Evolutionary conservation across 805 yeast species (phyloP).

Genomic region (Candida glaebosa): DNA sequence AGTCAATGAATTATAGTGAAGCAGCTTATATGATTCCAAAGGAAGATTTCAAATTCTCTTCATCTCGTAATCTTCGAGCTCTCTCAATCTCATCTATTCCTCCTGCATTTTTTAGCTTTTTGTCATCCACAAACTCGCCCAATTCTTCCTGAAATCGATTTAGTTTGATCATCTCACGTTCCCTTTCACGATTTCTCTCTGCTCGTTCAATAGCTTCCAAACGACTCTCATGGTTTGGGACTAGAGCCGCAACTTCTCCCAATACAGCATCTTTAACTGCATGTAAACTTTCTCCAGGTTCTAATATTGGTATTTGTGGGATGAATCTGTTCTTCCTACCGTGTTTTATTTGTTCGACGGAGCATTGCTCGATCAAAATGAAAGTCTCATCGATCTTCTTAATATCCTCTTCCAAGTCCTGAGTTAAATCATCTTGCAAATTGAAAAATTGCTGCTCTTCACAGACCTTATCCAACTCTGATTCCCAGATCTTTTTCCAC

Average conservation of each 20-base stretch:
- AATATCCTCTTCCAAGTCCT: constrained; percentile 77
- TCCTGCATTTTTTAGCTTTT: constrained; percentile 75
- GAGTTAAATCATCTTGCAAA: constrained; percentile 80
- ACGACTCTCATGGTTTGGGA: constrained; percentile 81
- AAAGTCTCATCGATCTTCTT: constrained; percentile 79
- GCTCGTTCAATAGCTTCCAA: constrained; percentile 88
- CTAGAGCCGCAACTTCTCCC: constrained; percentile 71
- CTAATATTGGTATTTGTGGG: constrained; percentile 46
- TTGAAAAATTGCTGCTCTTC: constrained; percentile 93
- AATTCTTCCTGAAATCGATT: constrained; percentile 82
- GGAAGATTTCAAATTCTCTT: constrained; percentile 57
- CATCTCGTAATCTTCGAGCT: constrained; percentile 62
- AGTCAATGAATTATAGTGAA: neutral
- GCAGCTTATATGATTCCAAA: constrained; percentile 25
- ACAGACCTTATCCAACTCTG: constrained; percentile 82
- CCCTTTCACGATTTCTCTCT: constrained; percentile 73
- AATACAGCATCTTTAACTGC: constrained; percentile 73
- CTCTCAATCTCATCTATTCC: constrained; percentile 87
- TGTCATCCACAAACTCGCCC: constrained; percentile 77
- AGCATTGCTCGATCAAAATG: constrained; percentile 74
- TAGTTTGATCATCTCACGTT: constrained; percentile 50
- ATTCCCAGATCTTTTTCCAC: constrained; percentile 92
- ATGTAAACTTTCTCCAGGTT: constrained; percentile 61
- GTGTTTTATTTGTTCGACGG: constrained; percentile 69
- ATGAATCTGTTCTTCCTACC: constrained; percentile 39